A percentile compares a stretch with the other conserved stretches of the same genome.
Evolutionary conservation across 2,329 filamentous ascomycete genomes (phyloP).

Genomic region (Microsporum ferrugineum): DNA sequence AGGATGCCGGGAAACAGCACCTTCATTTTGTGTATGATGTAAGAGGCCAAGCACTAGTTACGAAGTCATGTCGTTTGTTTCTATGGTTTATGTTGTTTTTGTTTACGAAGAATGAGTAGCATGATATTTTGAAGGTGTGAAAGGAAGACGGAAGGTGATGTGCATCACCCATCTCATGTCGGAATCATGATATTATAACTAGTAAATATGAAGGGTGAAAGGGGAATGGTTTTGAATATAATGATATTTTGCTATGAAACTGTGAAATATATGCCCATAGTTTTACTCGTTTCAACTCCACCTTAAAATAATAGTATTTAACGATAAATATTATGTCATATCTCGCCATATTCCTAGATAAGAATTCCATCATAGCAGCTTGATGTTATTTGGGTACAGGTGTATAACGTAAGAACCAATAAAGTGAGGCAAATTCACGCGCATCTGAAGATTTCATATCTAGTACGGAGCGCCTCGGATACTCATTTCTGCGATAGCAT

Average conservation of each 20-base stretch:
- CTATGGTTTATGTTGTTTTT: background rate
- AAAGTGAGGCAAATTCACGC: no score
- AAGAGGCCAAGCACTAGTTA: conserved; percentile 1
- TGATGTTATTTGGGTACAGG: no score
- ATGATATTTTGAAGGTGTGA: background rate
- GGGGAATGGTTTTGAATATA: background rate
- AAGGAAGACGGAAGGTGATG: background rate
- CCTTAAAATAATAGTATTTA: background rate
- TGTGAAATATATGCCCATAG: background rate
- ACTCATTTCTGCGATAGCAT: no score
- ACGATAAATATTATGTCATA: no score
- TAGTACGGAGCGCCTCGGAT: no score
- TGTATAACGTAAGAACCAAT: no score
- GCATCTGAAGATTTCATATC: no score
- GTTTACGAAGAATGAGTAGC: background rate
- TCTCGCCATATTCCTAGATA: no score
- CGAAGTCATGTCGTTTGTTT: conserved; percentile 3
- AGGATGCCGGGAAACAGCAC: conserved; percentile 1
- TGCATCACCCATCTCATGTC: background rate
- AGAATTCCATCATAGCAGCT: no score
- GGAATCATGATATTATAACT: background rate
- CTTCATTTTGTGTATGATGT: background rate
- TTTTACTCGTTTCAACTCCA: background rate
- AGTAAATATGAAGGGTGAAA: background rate
- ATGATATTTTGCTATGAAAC: background rate